phyloP scores from a whole-genome alignment of 805 yeast species.

The Peterozyma xylosa region DNA sequence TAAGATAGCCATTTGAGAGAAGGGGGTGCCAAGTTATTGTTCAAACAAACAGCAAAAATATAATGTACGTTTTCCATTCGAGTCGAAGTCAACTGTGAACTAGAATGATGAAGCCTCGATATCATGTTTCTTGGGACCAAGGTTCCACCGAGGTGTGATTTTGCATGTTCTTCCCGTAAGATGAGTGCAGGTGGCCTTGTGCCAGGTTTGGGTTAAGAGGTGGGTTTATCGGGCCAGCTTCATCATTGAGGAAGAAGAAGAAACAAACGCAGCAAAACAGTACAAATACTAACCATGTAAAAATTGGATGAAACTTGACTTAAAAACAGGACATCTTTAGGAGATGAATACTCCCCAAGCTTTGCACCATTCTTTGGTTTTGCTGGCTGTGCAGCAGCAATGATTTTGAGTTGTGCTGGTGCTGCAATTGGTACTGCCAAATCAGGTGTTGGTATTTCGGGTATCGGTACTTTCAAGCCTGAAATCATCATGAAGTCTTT shows the following conservation, averaged over 20 bases:
- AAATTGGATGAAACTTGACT: neutral
- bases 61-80: too few relatives aligned
- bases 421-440: constrained; percentile 99
- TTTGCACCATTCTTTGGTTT: constrained; percentile 97
- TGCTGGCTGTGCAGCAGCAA: constrained; percentile 94
- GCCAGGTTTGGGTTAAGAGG: too few relatives aligned
- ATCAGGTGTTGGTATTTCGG: constrained; percentile 96
- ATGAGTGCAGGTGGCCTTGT: too few relatives aligned
- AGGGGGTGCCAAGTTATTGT: too few relatives aligned
- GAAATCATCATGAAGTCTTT: constrained; percentile 92
- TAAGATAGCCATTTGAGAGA: too few relatives aligned
- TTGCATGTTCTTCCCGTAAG: too few relatives aligned
- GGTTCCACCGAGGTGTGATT: too few relatives aligned
- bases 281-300: neutral
- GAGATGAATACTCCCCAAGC: constrained; percentile 70
- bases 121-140: too few relatives aligned
- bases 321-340: constrained; percentile 13
- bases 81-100: too few relatives aligned
- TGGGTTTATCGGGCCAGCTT: too few relatives aligned
- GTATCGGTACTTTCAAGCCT: constrained; percentile 96
- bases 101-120: too few relatives aligned
- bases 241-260: neutral
- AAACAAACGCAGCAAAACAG: neutral
- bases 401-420: constrained; percentile 90
- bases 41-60: too few relatives aligned